These are phyloP conservation scores for Calonectria leucothoes DNA, from an alignment of 2,329 filamentous ascomycete species.

Conservation along the genomic window DNA sequence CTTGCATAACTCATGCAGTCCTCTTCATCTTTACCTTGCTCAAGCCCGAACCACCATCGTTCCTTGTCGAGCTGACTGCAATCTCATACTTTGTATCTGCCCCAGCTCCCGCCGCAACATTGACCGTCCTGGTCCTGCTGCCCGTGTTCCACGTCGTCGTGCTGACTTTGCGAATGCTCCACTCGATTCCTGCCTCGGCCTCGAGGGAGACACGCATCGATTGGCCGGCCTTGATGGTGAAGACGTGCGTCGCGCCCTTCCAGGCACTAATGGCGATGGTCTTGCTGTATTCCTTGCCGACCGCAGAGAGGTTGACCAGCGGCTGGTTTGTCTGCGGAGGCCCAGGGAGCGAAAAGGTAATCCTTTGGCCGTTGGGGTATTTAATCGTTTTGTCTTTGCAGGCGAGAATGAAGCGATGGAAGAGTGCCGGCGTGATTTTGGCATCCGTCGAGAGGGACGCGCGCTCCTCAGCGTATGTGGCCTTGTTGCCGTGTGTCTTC, in stretches of 20 bases:
- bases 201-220: constrained; percentile 21
- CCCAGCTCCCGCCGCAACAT: constrained; percentile 11
- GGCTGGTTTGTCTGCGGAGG: constrained; percentile 1
- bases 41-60: constrained; percentile 21
- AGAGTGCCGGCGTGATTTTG: constrained; percentile 19
- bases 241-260: constrained; percentile 18
- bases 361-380: constrained; percentile 27
- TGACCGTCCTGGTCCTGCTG: neutral
- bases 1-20: neutral
- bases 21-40: constrained; percentile 26
- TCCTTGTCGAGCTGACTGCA: constrained; percentile 20
- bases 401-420: constrained; percentile 25
- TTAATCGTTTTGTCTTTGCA: constrained; percentile 28
- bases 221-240: constrained; percentile 18
- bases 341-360: neutral
- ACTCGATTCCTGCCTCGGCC: constrained; percentile 18
- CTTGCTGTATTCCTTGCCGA: constrained; percentile 13
- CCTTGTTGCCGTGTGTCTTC: constrained; percentile 29
- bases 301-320: neutral
- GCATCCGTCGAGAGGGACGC: constrained; percentile 17
- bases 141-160: constrained; percentile 21
- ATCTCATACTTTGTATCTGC: constrained; percentile 23
- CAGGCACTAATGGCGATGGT: constrained; percentile 10
- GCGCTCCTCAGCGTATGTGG: constrained; percentile 17
- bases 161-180: constrained; percentile 24